Evolutionary conservation across 441 rosid species (phyloP).

Genomic region (Pelargonium exstipulatum): DNA sequence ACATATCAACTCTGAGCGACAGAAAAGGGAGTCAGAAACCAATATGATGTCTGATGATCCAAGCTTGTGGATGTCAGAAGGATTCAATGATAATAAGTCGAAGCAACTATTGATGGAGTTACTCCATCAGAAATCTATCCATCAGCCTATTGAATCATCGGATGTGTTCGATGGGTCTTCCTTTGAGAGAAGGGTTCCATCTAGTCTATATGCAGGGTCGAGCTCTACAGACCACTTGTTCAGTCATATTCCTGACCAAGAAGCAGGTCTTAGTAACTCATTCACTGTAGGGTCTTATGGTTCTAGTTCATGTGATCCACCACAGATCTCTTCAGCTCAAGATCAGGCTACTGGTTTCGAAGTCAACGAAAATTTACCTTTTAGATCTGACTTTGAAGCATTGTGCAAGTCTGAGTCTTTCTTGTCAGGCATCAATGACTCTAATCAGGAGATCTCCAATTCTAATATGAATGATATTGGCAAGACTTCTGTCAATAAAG

Average conservation of each 20-base stretch:
- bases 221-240: slow-evolving; percentile 26
- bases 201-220: slow-evolving; percentile 29
- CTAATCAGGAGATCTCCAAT: slow-evolving; percentile 29
- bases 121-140: slow-evolving; percentile 27
- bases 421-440: slow-evolving; percentile 26
- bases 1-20: slow-evolving; percentile 25
- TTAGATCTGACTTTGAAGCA: slow-evolving; percentile 33
- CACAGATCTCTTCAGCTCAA: slow-evolving; percentile 28
- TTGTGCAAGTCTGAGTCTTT: slow-evolving; percentile 31
- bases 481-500: slow-evolving; percentile 30
- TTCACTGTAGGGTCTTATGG: slow-evolving; percentile 41
- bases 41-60: slow-evolving; percentile 18
- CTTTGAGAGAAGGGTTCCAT: slow-evolving; percentile 33
- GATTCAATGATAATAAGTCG: slow-evolving; percentile 26
- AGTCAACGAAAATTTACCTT: slow-evolving; percentile 27
- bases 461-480: slow-evolving; percentile 21
- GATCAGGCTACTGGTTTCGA: slow-evolving; percentile 36
- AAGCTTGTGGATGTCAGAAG: slow-evolving; percentile 31
- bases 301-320: slow-evolving; percentile 34
- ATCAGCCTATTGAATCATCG: slow-evolving; percentile 24
- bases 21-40: slow-evolving; percentile 25
- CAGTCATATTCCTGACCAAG: slow-evolving; percentile 33
- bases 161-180: slow-evolving; percentile 28
- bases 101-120: slow-evolving; percentile 36
- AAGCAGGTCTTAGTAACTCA: slow-evolving; percentile 33